These are phyloP conservation scores for Trifolium repens DNA, from an alignment of 306 rosid species.

Conservation along the genomic window DNA sequence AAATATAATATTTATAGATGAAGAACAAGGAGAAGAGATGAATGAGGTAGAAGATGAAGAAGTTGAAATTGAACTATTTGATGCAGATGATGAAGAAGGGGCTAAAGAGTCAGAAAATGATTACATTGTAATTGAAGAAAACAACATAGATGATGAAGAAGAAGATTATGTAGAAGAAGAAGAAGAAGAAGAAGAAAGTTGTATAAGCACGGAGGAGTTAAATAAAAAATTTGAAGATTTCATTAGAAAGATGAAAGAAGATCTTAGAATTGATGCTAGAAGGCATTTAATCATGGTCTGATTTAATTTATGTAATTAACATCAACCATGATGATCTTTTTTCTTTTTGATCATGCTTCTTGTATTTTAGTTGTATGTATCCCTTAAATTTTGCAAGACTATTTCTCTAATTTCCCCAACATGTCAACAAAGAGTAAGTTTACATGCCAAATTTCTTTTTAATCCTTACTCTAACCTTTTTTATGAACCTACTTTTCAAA, in stretches of 20 bases:
- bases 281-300: conserved; percentile 58
- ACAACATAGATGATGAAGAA: conserved; percentile 42
- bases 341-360: not conserved
- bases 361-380: not conserved
- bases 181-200: conserved; percentile 47
- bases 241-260: conserved; percentile 77
- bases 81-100: conserved; percentile 38
- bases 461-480: not conserved
- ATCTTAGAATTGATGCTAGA: conserved; percentile 69
- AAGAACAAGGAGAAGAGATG: conserved; percentile 36
- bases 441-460: not conserved
- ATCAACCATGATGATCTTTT: not conserved
- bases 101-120: conserved; percentile 29
- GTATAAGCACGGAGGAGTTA: conserved; percentile 71
- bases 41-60: conserved; percentile 43
- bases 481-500: not conserved
- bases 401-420: not conserved
- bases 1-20: conserved; percentile 32
- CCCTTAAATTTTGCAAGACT: not conserved
- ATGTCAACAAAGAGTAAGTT: not conserved
- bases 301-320: not conserved
- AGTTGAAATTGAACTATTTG: conserved; percentile 33
- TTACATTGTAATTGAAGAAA: conserved; percentile 40
- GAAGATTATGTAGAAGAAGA: conserved; percentile 26
- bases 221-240: conserved; percentile 84